phyloP scores from a whole-genome alignment of 345 rosid genomes.

The Moricandia moricandioides region DNA sequence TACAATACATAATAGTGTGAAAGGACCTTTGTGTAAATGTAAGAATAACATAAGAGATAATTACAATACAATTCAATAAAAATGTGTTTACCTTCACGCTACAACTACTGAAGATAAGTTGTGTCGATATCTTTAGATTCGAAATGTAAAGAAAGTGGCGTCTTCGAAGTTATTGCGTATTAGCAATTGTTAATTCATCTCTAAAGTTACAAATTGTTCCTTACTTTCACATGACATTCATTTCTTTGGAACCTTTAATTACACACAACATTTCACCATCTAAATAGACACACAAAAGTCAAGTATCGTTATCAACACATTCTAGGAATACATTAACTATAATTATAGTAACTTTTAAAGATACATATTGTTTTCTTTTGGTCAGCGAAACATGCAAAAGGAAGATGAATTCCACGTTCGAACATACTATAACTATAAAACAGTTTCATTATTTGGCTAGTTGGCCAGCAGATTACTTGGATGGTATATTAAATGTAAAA shows the following conservation, averaged over 20 bases:
- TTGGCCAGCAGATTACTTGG: not conserved
- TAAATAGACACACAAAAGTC: not conserved
- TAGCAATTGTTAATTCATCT: slow-evolving; percentile 15
- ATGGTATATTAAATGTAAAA: not conserved
- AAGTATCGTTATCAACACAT: not conserved
- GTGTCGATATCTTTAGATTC: not conserved
- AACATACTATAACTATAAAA: too few species aligned
- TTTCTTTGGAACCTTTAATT: not conserved
- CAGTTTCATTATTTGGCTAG: not conserved
- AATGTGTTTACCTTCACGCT: slow-evolving; percentile 20
- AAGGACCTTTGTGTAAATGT: not conserved
- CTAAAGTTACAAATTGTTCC: slow-evolving; percentile 13
- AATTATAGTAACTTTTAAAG: not conserved
- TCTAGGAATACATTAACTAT: not conserved
- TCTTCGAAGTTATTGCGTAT: slow-evolving; percentile 19
- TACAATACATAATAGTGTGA: not conserved
- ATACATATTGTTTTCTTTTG: not conserved
- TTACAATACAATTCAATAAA: not conserved
- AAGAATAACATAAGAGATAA: not conserved
- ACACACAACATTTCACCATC: not conserved
- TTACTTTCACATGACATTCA: slow-evolving; percentile 13
- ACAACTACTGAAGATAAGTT: slow-evolving; percentile 11
- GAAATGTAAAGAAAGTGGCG: slow-evolving; percentile 6
- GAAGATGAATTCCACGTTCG: too few species aligned
- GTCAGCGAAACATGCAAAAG: not conserved